A percentile compares a stretch with the other conserved stretches of the same genome.
Conservation (phyloP, 2,329 filamentous ascomycete species). For the Ascochyta lentis region DNA sequence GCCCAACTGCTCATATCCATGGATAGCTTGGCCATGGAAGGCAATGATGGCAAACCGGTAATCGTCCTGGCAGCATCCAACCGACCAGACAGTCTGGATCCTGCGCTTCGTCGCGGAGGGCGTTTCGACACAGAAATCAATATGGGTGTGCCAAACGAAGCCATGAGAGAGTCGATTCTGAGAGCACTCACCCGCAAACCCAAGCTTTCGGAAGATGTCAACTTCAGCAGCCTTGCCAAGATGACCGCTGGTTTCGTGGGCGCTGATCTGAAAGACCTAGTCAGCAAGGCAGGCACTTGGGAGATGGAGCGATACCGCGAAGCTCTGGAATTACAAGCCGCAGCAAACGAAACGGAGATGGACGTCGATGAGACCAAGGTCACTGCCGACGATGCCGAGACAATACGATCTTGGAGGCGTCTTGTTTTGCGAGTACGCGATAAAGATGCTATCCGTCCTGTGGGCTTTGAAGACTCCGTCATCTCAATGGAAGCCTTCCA, state of each 20-base stretch:
- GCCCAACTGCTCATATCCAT: constrained; percentile 85
- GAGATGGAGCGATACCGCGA: constrained; percentile 68
- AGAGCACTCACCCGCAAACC: constrained; percentile 72
- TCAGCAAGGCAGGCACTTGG: constrained; percentile 68
- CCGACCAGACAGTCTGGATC: constrained; percentile 83
- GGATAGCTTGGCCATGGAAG: constrained; percentile 75
- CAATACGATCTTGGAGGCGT: constrained; percentile 43
- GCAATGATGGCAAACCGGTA: constrained; percentile 77
- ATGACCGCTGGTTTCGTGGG: constrained; percentile 92
- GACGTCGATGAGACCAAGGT: constrained; percentile 56
- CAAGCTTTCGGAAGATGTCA: constrained; percentile 70
- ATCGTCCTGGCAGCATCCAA: constrained; percentile 93
- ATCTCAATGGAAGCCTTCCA: constrained; percentile 75
- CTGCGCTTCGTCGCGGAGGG: constrained; percentile 74
- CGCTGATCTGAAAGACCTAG: constrained; percentile 79
- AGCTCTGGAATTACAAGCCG: constrained; percentile 55
- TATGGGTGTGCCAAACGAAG: constrained; percentile 83
- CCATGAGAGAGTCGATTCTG: constrained; percentile 79
- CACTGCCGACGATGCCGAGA: constrained; percentile 22
- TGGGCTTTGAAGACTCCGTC: constrained; percentile 61
- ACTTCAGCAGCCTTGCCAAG: constrained; percentile 77
- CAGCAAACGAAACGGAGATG: constrained; percentile 52
- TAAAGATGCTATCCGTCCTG: constrained; percentile 58
- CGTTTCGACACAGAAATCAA: constrained; percentile 85
- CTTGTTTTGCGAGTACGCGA: constrained; percentile 60